These are phyloP conservation scores for Lasiodiplodia sp. DNA, from an alignment of 2,329 filamentous ascomycete species.

Conservation along the genomic window DNA sequence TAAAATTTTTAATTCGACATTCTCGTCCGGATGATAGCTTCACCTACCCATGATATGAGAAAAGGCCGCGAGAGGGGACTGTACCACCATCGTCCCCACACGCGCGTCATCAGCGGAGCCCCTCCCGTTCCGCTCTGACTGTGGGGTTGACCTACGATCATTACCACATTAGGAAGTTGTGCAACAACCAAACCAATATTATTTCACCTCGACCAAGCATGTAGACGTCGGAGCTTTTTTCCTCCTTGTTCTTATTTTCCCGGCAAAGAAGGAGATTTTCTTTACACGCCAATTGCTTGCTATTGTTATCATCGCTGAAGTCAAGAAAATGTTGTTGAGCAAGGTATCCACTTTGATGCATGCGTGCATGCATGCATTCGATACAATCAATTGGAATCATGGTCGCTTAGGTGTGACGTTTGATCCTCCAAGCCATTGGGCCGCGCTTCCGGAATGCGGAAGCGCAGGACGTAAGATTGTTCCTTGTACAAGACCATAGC, in stretches of 20 bases:
- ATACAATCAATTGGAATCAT: background rate
- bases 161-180: background rate
- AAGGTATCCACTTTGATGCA: background rate
- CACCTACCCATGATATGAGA: too few relatives aligned
- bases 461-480: background rate
- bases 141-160: background rate
- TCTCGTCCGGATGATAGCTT: too few relatives aligned
- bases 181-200: background rate
- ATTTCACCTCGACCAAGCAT: background rate
- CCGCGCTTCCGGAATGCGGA: background rate
- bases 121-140: background rate
- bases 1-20: too few relatives aligned
- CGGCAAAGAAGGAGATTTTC: background rate
- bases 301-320: background rate
- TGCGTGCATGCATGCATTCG: background rate
- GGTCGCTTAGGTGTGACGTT: background rate
- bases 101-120: background rate
- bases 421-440: background rate
- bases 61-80: too few relatives aligned
- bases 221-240: background rate
- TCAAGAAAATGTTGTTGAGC: background rate
- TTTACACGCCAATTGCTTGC: background rate
- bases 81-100: background rate
- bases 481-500: too few relatives aligned
- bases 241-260: background rate